Evolutionary conservation across 1,284 basidiomycete species (phyloP), one percentile per base, ranked within the genome.

Genomic region (Irpex lacteus): DNA sequence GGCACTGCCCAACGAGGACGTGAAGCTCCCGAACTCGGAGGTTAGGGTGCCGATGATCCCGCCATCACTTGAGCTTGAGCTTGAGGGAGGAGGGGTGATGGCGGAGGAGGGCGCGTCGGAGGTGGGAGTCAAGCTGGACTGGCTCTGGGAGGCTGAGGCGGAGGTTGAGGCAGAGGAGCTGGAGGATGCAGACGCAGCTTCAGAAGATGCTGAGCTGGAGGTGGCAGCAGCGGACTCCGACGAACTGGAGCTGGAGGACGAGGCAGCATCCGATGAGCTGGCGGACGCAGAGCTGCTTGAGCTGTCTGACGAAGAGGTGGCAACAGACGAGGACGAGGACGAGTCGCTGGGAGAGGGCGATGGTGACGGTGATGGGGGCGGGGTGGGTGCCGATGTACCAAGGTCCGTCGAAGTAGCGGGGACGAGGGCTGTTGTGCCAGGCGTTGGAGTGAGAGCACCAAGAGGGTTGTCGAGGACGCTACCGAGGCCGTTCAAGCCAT

Each of bases 221-320:
- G 26, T 26, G 26, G 26, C 26, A 26, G 26, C 26, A 3, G 26
- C 26, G 4, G 26, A 26, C 2, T 26, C 26, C 26, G 26, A 26
- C 26, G 26, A 26, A 26, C 26, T 26, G 26, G 54, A 56, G 34
- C 21, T 56, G n/a, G n/a, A n/a, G n/a, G n/a, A n/a, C 9, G 54
- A 56, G 50, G 40, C 8, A 19, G 8, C 18, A 7, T n/a, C 34
- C 36, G 61, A 36, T 40, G 49, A 44, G 49, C 59, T 49, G n/a
- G 15, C 53, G 19, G 61, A 55, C 13, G 63, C 11, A 8, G 50
- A 52, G 37, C 59, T 49, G 11, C 32, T 21, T 38, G 59, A 13
- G 56, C 13, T 53, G 15, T 38, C 60, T 13, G 71, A 54, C 18
- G 69, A 47, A 53, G 65, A 58, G 18, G 68, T 60, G 1, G 70